Conservation (phyloP, 1,139 yeast genomes). For the Suhomyces choctaworum region DNA sequence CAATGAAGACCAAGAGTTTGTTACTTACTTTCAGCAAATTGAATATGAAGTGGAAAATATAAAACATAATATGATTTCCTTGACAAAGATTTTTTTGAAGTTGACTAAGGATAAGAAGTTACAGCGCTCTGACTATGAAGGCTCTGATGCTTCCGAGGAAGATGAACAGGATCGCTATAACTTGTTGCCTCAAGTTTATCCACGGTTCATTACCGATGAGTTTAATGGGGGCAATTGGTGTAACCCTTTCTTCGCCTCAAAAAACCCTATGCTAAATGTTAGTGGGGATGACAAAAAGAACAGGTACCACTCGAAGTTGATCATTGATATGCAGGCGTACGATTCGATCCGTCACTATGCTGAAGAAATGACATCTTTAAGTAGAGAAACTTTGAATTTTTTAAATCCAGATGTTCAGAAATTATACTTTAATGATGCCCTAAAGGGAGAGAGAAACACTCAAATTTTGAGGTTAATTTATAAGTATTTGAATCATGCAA, state of each 20-base stretch:
- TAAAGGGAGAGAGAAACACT: conserved; percentile 52
- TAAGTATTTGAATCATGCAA: conserved; percentile 50
- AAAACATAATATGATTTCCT: conserved; percentile 30
- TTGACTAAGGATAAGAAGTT: conserved; percentile 38
- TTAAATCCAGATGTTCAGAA: conserved; percentile 40
- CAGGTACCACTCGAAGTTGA: conserved; percentile 44
- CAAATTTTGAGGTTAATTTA: conserved; percentile 54
- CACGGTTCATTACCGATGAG: conserved; percentile 63
- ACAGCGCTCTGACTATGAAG: conserved; percentile 38
- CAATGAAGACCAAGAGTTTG: conserved; percentile 14
- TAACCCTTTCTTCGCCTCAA: conserved; percentile 58
- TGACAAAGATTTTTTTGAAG: conserved; percentile 31
- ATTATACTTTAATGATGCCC: conserved; percentile 31
- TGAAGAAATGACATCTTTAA: conserved; percentile 38
- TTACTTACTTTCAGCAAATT: conserved; percentile 37
- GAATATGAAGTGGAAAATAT: conserved; percentile 38
- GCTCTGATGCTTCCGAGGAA: conserved; percentile 38
- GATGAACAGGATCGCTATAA: conserved; percentile 40
- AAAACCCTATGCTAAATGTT: conserved; percentile 40
- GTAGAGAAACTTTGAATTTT: conserved; percentile 42
- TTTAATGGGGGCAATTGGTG: conserved; percentile 77
- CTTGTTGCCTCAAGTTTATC: conserved; percentile 61
- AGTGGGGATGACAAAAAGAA: conserved; percentile 50
- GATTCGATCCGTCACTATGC: conserved; percentile 36
- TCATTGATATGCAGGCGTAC: conserved; percentile 52